Percentiles rank a stretch among this genome's conserved stretches.
Conservation (phyloP, 331 rosid species). For the Arachis monticola region DNA sequence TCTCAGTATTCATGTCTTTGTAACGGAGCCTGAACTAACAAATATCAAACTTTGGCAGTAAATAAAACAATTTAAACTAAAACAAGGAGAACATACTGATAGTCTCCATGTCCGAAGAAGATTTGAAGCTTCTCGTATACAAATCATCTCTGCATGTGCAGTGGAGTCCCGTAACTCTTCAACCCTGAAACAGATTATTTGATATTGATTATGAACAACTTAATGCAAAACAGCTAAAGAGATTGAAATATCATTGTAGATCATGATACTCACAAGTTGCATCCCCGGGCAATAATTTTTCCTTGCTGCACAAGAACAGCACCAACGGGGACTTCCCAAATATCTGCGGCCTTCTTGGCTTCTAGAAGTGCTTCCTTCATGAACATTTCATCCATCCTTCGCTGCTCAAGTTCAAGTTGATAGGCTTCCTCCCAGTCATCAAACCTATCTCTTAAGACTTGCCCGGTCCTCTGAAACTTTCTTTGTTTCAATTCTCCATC, state of each 20-base stretch:
- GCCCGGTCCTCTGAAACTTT: slow-evolving; percentile 73
- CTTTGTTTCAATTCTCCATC: slow-evolving; percentile 78
- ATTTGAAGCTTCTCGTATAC: slow-evolving; percentile 93
- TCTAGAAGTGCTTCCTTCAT: slow-evolving; percentile 97
- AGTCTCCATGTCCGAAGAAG: slow-evolving; percentile 87
- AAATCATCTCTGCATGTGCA: slow-evolving; percentile 96
- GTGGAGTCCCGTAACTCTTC: slow-evolving; percentile 95
- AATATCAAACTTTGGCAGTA: slow-evolving; percentile 14
- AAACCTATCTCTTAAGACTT: slow-evolving; percentile 74
- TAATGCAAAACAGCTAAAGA: neutral
- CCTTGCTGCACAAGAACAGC: slow-evolving; percentile 94
- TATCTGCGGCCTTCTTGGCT: slow-evolving; percentile 93
- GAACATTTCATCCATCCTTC: slow-evolving; percentile 74
- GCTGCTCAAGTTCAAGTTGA: slow-evolving; percentile 69
- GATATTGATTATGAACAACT: slow-evolving; percentile 24
- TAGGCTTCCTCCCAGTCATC: slow-evolving; percentile 97
- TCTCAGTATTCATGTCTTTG: no score
- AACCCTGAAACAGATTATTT: slow-evolving; percentile 65
- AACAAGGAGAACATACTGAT: slow-evolving; percentile 62
- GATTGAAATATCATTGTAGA: slow-evolving; percentile 10
- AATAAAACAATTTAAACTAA: slow-evolving; percentile 21
- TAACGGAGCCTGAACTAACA: neutral
- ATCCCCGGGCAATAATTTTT: slow-evolving; percentile 87
- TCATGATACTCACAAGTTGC: slow-evolving; percentile 73
- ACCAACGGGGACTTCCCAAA: slow-evolving; percentile 99